phyloP scores from a whole-genome alignment of 805 yeast genomes.

The Schizosaccharomyces osmophilus region DNA sequence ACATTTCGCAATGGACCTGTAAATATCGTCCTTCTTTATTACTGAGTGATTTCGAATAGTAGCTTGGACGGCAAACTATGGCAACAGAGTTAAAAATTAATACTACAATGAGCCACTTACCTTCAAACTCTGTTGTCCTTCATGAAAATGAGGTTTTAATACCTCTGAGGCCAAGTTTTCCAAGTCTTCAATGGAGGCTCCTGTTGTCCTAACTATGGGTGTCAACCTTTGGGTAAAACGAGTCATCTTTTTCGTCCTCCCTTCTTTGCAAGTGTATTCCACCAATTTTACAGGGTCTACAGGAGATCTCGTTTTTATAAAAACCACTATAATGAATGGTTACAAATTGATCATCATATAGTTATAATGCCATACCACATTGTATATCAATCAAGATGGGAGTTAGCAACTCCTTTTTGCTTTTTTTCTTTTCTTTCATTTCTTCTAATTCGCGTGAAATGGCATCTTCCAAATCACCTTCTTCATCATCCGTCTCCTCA shows the following conservation, averaged over 20 bases:
- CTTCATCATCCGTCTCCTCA: slow-evolving; percentile 13
- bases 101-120: slow-evolving; percentile 1
- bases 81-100: too few species aligned
- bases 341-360: too few species aligned
- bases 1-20: slow-evolving; percentile 40
- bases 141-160: slow-evolving; percentile 46
- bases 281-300: slow-evolving; percentile 57
- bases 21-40: slow-evolving; percentile 47
- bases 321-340: slow-evolving; percentile 25
- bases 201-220: slow-evolving; percentile 54
- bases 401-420: slow-evolving; percentile 8
- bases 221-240: slow-evolving; percentile 56
- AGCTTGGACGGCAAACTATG: slow-evolving; percentile 54
- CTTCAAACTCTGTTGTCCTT: slow-evolving; percentile 9
- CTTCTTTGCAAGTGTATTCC: slow-evolving; percentile 34
- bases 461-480: slow-evolving; percentile 9
- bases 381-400: slow-evolving; percentile 16
- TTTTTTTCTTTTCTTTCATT: slow-evolving; percentile 19
- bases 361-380: slow-evolving; percentile 15
- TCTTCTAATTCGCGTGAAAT: slow-evolving; percentile 21
- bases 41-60: slow-evolving; percentile 55
- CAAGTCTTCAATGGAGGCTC: slow-evolving; percentile 48
- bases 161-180: slow-evolving; percentile 32
- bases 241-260: slow-evolving; percentile 28
- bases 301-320: slow-evolving; percentile 58